Percentiles rank a stretch among this genome's conserved stretches.
These are phyloP conservation scores for Aspergillus sp. DNA, from an alignment of 2,329 filamentous ascomycete genomes.

Conservation along the genomic window DNA sequence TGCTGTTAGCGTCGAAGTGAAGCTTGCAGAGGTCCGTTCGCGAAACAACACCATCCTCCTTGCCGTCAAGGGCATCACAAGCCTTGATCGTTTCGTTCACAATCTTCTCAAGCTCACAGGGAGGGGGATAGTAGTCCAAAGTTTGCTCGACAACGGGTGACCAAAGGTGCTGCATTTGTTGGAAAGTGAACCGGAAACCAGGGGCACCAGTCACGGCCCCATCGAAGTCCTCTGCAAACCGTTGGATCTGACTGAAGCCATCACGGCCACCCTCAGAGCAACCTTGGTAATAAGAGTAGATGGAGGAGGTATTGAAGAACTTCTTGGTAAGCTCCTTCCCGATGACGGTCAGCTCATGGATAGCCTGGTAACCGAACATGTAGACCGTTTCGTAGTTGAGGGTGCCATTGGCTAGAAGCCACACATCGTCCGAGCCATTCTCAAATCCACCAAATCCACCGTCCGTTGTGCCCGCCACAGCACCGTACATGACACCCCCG, in stretches of 20 bases:
- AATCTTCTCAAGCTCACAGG: slow-evolving; percentile 35
- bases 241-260: slow-evolving; percentile 55
- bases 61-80: slow-evolving; percentile 59
- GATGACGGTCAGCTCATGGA: background rate
- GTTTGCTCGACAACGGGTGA: slow-evolving; percentile 43
- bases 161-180: slow-evolving; percentile 48
- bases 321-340: background rate
- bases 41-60: slow-evolving; percentile 56
- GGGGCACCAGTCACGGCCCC: slow-evolving; percentile 51
- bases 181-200: slow-evolving; percentile 47
- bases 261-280: slow-evolving; percentile 59
- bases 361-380: background rate
- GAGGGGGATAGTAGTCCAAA: slow-evolving; percentile 45
- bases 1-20: slow-evolving; percentile 50
- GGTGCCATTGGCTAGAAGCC: background rate
- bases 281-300: slow-evolving; percentile 54
- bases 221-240: slow-evolving; percentile 51
- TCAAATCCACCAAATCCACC: slow-evolving; percentile 1
- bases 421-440: background rate
- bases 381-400: background rate
- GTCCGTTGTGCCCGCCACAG: background rate
- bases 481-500: background rate
- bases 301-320: background rate
- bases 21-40: slow-evolving; percentile 52
- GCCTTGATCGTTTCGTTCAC: slow-evolving; percentile 58